phyloP scores from a whole-genome alignment of 371 early-diverging fungal species.

The Aphelidium insulamus region DNA sequence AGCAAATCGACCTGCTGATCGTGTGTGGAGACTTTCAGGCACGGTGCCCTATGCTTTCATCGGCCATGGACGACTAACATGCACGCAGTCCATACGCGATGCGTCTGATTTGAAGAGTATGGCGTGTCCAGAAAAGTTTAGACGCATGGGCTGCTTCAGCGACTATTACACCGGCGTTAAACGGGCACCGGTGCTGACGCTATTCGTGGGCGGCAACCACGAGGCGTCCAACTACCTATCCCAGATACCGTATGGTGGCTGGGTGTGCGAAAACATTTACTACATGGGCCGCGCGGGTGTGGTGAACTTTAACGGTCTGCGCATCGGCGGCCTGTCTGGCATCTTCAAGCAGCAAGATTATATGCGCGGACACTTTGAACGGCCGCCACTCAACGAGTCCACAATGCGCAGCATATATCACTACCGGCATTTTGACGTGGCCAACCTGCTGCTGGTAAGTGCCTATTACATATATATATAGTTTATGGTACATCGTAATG shows the following conservation, averaged over 20 bases:
- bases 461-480: background rate
- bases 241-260: conserved; percentile 93
- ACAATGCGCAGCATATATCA: conserved; percentile 56
- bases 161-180: conserved; percentile 72
- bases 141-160: conserved; percentile 57
- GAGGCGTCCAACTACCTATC: conserved; percentile 79
- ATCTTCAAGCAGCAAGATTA: conserved; percentile 63
- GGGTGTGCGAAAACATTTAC: conserved; percentile 82
- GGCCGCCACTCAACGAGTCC: conserved; percentile 34
- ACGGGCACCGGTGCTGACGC: conserved; percentile 57
- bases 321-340: conserved; percentile 82
- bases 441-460: conserved; percentile 38
- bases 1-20: conserved; percentile 62
- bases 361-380: conserved; percentile 48
- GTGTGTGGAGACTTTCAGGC: conserved; percentile 96
- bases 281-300: conserved; percentile 70
- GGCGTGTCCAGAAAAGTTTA: conserved; percentile 63
- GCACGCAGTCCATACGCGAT: conserved; percentile 26
- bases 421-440: conserved; percentile 54
- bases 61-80: background rate
- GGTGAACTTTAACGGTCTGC: conserved; percentile 56
- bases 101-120: conserved; percentile 56
- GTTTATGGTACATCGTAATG: background rate
- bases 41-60: background rate
- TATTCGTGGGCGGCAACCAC: conserved; percentile 95